These are phyloP conservation scores for Zoysia pacifica DNA, from an alignment of 176 grass and related monocot species.

Conservation along the genomic window DNA sequence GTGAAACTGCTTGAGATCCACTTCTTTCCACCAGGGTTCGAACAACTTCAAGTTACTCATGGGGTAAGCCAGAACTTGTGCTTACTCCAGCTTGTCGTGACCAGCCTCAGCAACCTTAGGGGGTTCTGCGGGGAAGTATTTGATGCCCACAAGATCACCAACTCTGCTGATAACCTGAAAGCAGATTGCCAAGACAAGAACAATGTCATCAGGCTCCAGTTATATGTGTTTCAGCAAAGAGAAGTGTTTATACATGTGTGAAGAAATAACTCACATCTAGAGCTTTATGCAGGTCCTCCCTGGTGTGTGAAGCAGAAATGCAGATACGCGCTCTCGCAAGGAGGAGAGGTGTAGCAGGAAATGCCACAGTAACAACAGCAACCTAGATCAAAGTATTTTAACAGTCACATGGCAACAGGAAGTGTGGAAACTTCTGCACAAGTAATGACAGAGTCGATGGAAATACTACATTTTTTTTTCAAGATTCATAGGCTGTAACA, in stretches of 20 bases:
- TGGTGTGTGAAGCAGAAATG: conserved; percentile 81
- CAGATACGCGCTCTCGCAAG: conserved; percentile 77
- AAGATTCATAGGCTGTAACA: too few relatives aligned
- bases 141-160: conserved; percentile 74
- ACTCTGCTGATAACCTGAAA: conserved; percentile 82
- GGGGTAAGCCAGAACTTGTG: background rate
- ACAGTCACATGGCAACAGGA: conserved; percentile 14
- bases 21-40: conserved; percentile 11
- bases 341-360: conserved; percentile 79
- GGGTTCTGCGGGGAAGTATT: conserved; percentile 70
- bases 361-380: conserved; percentile 78
- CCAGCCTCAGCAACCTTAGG: conserved; percentile 46
- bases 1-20: conserved; percentile 25
- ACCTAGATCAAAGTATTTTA: conserved; percentile 43
- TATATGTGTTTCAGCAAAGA: background rate
- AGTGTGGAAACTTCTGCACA: background rate
- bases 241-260: background rate
- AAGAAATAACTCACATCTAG: conserved; percentile 57
- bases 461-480: too few relatives aligned
- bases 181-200: background rate
- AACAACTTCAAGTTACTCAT: conserved; percentile 1
- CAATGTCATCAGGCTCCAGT: conserved; percentile 10
- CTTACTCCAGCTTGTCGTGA: conserved; percentile 48
- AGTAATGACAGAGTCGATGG: background rate
- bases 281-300: conserved; percentile 70